Evolutionary conservation across 768 basidiomycete genomes (phyloP).

Genomic region (Ramaria rubella): DNA sequence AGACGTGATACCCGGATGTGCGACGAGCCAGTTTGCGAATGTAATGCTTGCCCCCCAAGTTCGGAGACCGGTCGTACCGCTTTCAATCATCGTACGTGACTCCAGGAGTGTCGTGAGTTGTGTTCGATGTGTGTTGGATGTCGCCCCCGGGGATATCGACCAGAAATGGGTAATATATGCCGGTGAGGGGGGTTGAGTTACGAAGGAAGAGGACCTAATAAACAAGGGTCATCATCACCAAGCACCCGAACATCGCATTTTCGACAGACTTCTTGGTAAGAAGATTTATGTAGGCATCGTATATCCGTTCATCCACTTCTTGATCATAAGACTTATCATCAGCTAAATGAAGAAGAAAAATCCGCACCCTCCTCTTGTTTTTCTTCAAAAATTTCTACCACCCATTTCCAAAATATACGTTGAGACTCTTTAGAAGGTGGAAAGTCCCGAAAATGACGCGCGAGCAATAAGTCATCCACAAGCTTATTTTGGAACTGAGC

Average conservation of each 20-base stretch:
- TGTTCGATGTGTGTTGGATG: not conserved
- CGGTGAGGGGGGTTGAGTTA: constrained; percentile 32
- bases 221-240: constrained; percentile 24
- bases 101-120: constrained; percentile 58
- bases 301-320: constrained; percentile 62
- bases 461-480: constrained; percentile 43
- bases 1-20: constrained; percentile 42
- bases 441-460: constrained; percentile 47
- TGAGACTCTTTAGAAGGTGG: constrained; percentile 63
- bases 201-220: constrained; percentile 16
- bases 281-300: constrained; percentile 52
- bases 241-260: not conserved
- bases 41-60: constrained; percentile 74
- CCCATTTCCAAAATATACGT: constrained; percentile 68
- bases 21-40: constrained; percentile 54
- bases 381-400: constrained; percentile 47
- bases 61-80: constrained; percentile 71
- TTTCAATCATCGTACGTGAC: constrained; percentile 66
- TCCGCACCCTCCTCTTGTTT: constrained; percentile 40
- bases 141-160: constrained; percentile 21
- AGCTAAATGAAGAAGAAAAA: not conserved
- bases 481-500: constrained; percentile 45
- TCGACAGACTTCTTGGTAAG: constrained; percentile 19
- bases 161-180: constrained; percentile 69
- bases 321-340: constrained; percentile 34